Percentiles rank a stretch among this genome's conserved stretches.
phyloP scores from a whole-genome alignment of 495 filamentous ascomycete genomes.

The Parmelia sp. region DNA sequence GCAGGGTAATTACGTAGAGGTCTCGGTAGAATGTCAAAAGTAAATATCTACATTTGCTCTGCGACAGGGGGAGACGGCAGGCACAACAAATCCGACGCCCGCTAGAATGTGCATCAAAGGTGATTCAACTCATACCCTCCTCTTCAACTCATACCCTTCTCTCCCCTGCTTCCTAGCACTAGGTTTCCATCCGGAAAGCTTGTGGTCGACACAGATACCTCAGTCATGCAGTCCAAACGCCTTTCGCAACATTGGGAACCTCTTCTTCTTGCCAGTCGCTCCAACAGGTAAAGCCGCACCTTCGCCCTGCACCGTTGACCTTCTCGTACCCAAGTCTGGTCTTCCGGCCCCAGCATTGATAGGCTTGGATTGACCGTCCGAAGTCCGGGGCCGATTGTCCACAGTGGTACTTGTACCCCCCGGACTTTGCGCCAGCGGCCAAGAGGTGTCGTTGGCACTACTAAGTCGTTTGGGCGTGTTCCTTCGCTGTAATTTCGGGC shows the following conservation, averaged over 20 bases:
- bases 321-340: constrained; percentile 23
- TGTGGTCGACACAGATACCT: constrained; percentile 12
- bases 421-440: constrained; percentile 22
- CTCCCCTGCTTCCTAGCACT: not conserved
- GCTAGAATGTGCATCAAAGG: constrained; percentile 6
- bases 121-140: constrained; percentile 11
- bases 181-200: constrained; percentile 1
- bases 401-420: constrained; percentile 9
- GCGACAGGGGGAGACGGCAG: not conserved
- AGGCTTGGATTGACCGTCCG: constrained; percentile 13
- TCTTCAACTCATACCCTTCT: constrained; percentile 5
- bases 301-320: constrained; percentile 26
- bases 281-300: constrained; percentile 28
- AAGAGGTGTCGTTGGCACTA: constrained; percentile 21
- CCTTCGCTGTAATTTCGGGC: constrained; percentile 25
- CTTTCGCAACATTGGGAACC: constrained; percentile 44
- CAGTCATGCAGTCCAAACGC: constrained; percentile 42
- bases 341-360: constrained; percentile 5
- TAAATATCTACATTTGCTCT: constrained; percentile 13
- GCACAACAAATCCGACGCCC: not conserved
- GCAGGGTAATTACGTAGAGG: constrained; percentile 12
- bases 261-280: constrained; percentile 44
- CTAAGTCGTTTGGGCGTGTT: constrained; percentile 19
- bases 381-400: constrained; percentile 19
- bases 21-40: not conserved